These are phyloP conservation scores for Gaeumannomyces sp. DNA, from an alignment of 2,329 filamentous ascomycete genomes.

Conservation along the genomic window DNA sequence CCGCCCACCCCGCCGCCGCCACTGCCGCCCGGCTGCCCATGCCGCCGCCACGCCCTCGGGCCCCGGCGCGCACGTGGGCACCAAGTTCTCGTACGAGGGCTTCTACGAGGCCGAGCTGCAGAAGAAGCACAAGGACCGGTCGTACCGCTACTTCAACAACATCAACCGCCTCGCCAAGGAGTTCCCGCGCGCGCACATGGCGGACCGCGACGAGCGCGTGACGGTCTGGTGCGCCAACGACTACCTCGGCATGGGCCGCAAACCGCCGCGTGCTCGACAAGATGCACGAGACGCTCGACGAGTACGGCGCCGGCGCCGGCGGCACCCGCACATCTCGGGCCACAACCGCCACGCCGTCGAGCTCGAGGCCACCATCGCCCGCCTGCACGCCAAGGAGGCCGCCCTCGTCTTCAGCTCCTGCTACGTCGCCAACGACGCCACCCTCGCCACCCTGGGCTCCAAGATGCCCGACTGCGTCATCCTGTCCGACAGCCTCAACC, in stretches of 20 bases:
- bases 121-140: slow-evolving; percentile 99
- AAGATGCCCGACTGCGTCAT: slow-evolving; percentile 96
- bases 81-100: slow-evolving; percentile 80
- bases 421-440: slow-evolving; percentile 97
- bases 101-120: slow-evolving; percentile 88
- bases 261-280: slow-evolving; percentile 75
- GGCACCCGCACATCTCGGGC: slow-evolving; percentile 93
- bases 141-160: slow-evolving; percentile 99
- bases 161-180: slow-evolving; percentile 97
- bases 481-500: slow-evolving; percentile 94
- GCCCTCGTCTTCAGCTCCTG: slow-evolving; percentile 95
- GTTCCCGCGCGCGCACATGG: slow-evolving; percentile 91
- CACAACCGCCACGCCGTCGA: slow-evolving; percentile 92
- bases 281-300: slow-evolving; percentile 94
- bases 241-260: slow-evolving; percentile 96
- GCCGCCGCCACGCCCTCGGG: slow-evolving; percentile 16
- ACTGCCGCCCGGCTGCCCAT: slow-evolving; percentile 12
- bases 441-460: slow-evolving; percentile 90
- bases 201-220: slow-evolving; percentile 73
- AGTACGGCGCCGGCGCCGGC: slow-evolving; percentile 89
- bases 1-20: slow-evolving; percentile 13
- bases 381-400: slow-evolving; percentile 84
- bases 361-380: slow-evolving; percentile 75
- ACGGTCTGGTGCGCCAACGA: slow-evolving; percentile 99
- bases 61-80: slow-evolving; percentile 26